Conservation (phyloP, 1,139 yeast genomes). For the Sugiyamaella neomexicana region DNA sequence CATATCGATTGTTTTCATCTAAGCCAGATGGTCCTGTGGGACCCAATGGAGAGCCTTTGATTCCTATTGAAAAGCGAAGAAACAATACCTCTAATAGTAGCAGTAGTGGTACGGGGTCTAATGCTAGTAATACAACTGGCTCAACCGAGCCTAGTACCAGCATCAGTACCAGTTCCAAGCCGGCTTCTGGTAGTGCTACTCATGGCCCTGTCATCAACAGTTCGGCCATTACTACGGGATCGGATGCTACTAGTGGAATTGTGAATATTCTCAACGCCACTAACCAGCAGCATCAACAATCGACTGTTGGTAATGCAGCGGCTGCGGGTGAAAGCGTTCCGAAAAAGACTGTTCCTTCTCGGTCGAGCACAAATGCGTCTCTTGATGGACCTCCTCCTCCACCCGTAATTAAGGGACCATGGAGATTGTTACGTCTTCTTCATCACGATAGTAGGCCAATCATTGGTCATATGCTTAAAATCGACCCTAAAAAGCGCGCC, state of each 20-base stretch:
- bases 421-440: constrained; percentile 77
- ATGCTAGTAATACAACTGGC: not conserved
- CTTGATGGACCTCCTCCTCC: constrained; percentile 26
- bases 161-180: not conserved
- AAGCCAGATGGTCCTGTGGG: constrained; percentile 28
- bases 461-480: constrained; percentile 67
- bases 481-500: constrained; percentile 70
- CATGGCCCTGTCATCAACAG: constrained; percentile 4
- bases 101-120: constrained; percentile 4
- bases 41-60: constrained; percentile 15
- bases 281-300: constrained; percentile 8
- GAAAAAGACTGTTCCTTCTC: not conserved
- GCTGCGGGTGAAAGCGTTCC: constrained; percentile 7
- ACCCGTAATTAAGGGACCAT: constrained; percentile 63
- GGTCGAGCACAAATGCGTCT: constrained; percentile 7
- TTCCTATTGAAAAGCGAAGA: constrained; percentile 39
- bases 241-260: constrained; percentile 10
- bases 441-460: constrained; percentile 86
- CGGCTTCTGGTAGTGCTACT: constrained; percentile 4
- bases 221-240: not conserved
- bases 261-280: constrained; percentile 13
- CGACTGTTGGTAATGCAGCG: constrained; percentile 13
- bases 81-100: constrained; percentile 36
- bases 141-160: not conserved
- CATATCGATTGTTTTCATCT: constrained; percentile 68